Conservation (phyloP, 73 alveolate genomes). For the Paramecium sexaurelia region DNA sequence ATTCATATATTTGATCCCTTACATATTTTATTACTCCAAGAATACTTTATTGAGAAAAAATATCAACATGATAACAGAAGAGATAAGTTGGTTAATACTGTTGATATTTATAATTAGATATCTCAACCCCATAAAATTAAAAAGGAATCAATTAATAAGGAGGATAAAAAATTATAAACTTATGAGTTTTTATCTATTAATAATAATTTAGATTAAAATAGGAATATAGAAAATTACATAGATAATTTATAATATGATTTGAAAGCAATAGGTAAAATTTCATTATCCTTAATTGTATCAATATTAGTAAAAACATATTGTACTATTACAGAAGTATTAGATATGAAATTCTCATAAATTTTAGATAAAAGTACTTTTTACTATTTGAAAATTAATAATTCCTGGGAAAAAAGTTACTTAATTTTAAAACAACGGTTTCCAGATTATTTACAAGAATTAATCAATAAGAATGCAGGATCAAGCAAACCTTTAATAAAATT, state of each 20-base stretch:
- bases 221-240: not conserved
- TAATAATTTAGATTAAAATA: not conserved
- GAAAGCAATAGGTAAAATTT: not conserved
- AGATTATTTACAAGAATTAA: not conserved
- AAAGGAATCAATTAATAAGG: not conserved
- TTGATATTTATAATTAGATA: not conserved
- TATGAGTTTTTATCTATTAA: not conserved
- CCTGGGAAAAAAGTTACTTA: not conserved
- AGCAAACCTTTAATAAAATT: not conserved
- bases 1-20: not conserved
- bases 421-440: not conserved
- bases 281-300: not conserved
- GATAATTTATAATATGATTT: not conserved
- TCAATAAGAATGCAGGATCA: not conserved
- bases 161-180: not conserved
- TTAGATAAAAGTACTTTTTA: not conserved
- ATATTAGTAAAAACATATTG: not conserved
- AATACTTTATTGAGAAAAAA: not conserved
- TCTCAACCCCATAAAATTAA: not conserved
- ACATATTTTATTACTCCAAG: not conserved
- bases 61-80: not conserved
- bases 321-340: not conserved
- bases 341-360: not conserved
- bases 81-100: not conserved
- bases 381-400: not conserved